Percentiles rank a stretch among this genome's conserved stretches.
Evolutionary conservation across 2,329 filamentous ascomycete species (phyloP).

Genomic region (Verticillium alfalfae): DNA sequence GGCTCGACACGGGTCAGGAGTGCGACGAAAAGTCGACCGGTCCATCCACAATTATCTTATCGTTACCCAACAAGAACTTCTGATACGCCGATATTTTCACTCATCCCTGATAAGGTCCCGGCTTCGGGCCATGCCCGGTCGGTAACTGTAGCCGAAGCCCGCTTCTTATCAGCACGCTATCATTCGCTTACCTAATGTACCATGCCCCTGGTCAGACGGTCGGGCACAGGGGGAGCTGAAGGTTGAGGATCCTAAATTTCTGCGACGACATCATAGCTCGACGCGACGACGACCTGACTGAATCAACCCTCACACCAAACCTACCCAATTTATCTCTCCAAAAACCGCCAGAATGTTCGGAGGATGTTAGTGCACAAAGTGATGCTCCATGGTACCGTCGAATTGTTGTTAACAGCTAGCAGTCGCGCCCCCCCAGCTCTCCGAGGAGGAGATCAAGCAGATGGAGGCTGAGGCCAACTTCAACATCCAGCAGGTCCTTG

Average conservation of each 20-base stretch:
- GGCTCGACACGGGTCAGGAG: conserved; percentile 1
- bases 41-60: background rate
- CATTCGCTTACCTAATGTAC: background rate
- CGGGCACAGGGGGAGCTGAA: background rate
- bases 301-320: background rate
- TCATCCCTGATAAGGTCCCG: background rate
- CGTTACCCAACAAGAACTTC: background rate
- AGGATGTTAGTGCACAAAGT: conserved; percentile 42
- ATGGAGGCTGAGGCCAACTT: conserved; percentile 63
- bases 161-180: background rate
- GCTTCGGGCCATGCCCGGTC: background rate
- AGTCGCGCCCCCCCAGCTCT: conserved; percentile 66
- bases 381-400: too few species aligned
- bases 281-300: background rate
- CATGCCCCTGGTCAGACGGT: background rate
- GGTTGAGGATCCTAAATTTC: background rate
- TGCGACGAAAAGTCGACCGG: background rate
- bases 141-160: background rate
- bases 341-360: conserved; percentile 51
- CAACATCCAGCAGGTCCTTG: conserved; percentile 62
- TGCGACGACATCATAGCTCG: conserved; percentile 3
- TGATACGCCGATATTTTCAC: background rate
- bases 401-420: conserved; percentile 2
- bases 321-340: background rate
- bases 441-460: conserved; percentile 63